A percentile compares a stretch with the other conserved stretches of the same genome.
Conservation (phyloP, 2,329 filamentous ascomycete species). For the Colletotrichum sp. region DNA sequence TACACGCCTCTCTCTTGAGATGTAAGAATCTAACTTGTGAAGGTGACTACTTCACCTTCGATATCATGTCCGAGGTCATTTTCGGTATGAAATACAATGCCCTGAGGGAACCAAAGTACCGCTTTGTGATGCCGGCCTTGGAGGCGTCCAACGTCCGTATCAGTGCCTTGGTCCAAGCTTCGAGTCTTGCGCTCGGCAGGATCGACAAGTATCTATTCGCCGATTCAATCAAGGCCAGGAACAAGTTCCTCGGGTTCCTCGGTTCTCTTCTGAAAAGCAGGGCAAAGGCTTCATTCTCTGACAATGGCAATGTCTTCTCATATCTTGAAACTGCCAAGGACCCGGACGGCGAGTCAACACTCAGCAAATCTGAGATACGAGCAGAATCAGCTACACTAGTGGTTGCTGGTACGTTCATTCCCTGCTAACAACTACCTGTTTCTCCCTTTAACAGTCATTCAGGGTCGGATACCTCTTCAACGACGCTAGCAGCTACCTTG, state of each 20-base stretch:
- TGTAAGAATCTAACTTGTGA: neutral
- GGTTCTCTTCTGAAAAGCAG: constrained; percentile 13
- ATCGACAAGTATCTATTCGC: neutral
- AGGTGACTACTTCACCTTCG: constrained; percentile 9
- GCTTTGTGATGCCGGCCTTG: constrained; percentile 21
- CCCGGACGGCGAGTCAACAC: constrained; percentile 44
- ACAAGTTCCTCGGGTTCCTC: constrained; percentile 4
- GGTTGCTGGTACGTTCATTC: constrained; percentile 20
- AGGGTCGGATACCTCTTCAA: constrained; percentile 43
- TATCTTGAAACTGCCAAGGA: constrained; percentile 50
- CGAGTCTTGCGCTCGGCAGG: neutral
- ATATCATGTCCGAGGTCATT: neutral
- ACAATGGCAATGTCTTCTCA: constrained; percentile 51
- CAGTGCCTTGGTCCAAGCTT: constrained; percentile 16
- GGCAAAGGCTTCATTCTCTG: constrained; percentile 23
- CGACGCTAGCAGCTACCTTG: constrained; percentile 36
- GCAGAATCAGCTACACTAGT: constrained; percentile 42
- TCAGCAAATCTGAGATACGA: constrained; percentile 41
- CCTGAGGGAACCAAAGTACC: neutral
- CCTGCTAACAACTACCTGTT: neutral
- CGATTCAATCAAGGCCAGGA: neutral
- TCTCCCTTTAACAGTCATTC: neutral
- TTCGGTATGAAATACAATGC: constrained; percentile 4
- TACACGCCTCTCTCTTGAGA: neutral
- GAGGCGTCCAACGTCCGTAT: constrained; percentile 25